These are phyloP conservation scores for Spathaspora sp. DNA, from an alignment of 1,139 yeast genomes.

Conservation along the genomic window DNA sequence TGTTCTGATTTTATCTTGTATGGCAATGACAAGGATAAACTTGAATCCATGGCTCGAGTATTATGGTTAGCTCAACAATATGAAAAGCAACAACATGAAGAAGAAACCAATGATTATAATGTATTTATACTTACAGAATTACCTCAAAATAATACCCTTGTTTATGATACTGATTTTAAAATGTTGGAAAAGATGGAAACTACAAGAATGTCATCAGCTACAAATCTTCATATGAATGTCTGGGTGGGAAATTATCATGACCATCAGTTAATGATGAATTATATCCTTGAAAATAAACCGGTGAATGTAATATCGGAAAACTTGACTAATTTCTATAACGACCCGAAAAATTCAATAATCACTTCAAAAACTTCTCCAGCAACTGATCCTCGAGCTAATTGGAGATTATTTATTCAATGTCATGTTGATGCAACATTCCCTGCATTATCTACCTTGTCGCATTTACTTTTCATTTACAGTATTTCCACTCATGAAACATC, in stretches of 20 bases:
- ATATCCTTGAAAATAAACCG: slow-evolving; percentile 17
- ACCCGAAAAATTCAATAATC: slow-evolving; percentile 52
- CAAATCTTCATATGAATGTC: slow-evolving; percentile 53
- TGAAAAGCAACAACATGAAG: slow-evolving; percentile 22
- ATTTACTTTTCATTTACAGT: slow-evolving; percentile 34
- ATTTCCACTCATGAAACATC: slow-evolving; percentile 24
- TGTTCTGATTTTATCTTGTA: slow-evolving; percentile 72
- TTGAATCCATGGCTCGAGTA: slow-evolving; percentile 47
- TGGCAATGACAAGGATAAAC: slow-evolving; percentile 34
- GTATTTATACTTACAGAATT: slow-evolving; percentile 17
- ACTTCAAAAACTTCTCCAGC: slow-evolving; percentile 19
- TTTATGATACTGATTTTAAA: slow-evolving; percentile 44
- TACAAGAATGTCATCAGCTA: slow-evolving; percentile 79
- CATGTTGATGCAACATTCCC: slow-evolving; percentile 64
- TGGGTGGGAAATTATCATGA: slow-evolving; percentile 81
- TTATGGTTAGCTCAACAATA: slow-evolving; percentile 55
- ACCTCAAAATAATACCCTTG: slow-evolving; percentile 2
- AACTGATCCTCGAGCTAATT: slow-evolving; percentile 33
- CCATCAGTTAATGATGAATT: slow-evolving; percentile 35
- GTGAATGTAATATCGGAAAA: neutral
- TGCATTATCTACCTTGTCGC: slow-evolving; percentile 30
- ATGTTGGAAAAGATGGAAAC: slow-evolving; percentile 80
- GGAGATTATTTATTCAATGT: slow-evolving; percentile 40
- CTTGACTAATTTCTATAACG: slow-evolving; percentile 43
- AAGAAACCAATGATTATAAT: slow-evolving; percentile 12